Base-by-base conservation (phyloP, 2,329 filamentous ascomycete genomes). In the Plectosphaerella sp. region DNA sequence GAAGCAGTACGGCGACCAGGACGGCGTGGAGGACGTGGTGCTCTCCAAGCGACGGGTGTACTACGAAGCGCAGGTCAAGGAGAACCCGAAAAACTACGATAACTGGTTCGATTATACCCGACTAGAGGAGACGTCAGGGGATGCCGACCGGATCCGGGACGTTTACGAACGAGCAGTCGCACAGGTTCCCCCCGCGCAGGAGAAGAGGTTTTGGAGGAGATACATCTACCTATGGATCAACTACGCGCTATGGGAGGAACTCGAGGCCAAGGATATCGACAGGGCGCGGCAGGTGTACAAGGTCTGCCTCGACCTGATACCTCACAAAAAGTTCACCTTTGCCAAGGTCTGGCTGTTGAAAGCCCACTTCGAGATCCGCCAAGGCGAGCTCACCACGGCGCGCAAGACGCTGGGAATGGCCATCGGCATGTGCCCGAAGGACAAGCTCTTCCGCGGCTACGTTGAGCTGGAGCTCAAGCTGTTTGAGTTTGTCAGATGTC, bases 211-310 rank as follows among this genome's bases (percentile, higher is more conserved):
- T 68, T 99, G 94, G 94, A 82, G 94, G 59, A 81, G 94, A 36
- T 99, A 99, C 69, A 95, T 99, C 54, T 99, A 97, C 66, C 80
- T 99, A 1, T 99, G 93, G 91, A 83, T 97, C 43, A 97, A 97
- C 72, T 99, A 97, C 69, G 94, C 94, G 10, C 75, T 97, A 16
- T 97, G 89, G 83, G 94, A 97, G 68, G 94, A 99, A 69, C 85
- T 89, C 68, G 87, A 93, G 57, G 87, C 86, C 36, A 86, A 87
- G 59, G 91, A 97, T 62, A 64, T 83, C 22, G 83, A 88, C 24
- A 83, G 94, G 45, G 89, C 93, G 18, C 82, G 88, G 16, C 90
- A 97, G 66, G 91, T 99, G 56, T 99, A 97, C 73, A 84, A 87
- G 59, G 89, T 94, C 59, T 96, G 91, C 61, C 72, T 97, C 46